Base-by-base conservation (phyloP, 2,329 filamentous ascomycete genomes). In the Beauveria pseudobassiana region DNA sequence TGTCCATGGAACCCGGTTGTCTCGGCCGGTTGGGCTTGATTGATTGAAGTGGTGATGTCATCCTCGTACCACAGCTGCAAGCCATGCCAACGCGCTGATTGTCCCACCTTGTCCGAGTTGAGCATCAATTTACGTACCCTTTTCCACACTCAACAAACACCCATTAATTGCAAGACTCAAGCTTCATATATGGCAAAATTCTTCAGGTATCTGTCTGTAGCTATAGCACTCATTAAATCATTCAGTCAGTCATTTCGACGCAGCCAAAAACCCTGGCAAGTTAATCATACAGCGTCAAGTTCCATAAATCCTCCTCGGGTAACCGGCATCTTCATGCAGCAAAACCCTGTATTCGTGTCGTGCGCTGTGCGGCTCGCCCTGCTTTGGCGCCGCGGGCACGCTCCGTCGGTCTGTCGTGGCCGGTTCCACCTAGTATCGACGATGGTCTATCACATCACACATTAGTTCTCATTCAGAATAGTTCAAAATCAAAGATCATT, bases 361-460 rank as follows among this genome's bases (percentile, higher is more conserved):
- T 12, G 18, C 54, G 20, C 8, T 45, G 18, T 26, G 20, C 50
- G 18, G 14, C 38, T 59, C 45, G 48, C 40, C 40, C 50, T 54
- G 28, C 26, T 61, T 54, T 54, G 38, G 34, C 42, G 30, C 24
- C 43, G 30, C 46, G 22, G 28, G 20, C 49, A 28, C 18, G 49
- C 12, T 20, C 42, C 26, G 34, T 59, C 51, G 46, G 48, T 58
- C 53, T 43, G 46, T 59, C 46, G 46, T 45, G 24, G 46, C 22
- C n/a, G 48, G 57, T 45, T 60, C 49, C 57, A 53, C 57, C 57
- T 59, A 67, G 64, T 67, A 64, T 50, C 66, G 66, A 49, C 66
- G 64, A 63, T 63, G 61, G 61, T 67, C 66, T 67, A 62, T 64
- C 59, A 64, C 63, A 61, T 54, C 52, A 65, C 57, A 63, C 61